These are phyloP conservation scores for Leucoagaricus sp. DNA, from an alignment of 1,284 basidiomycete species.

Conservation along the genomic window DNA sequence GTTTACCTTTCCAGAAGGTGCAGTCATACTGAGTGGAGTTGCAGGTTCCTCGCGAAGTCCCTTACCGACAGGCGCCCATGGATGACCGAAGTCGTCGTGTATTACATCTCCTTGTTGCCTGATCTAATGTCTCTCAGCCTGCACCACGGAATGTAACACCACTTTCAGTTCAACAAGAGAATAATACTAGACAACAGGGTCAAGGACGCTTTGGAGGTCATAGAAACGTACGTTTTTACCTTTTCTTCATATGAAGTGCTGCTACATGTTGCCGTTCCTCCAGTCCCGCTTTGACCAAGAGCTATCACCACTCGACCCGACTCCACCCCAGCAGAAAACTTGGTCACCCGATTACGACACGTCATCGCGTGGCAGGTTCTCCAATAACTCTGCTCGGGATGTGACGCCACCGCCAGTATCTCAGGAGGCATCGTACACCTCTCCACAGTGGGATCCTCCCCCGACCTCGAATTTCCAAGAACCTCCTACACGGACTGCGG, in stretches of 20 bases:
- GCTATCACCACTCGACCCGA: background rate
- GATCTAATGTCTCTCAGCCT: background rate
- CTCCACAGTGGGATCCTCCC: slow-evolving; percentile 22
- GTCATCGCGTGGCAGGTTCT: slow-evolving; percentile 2
- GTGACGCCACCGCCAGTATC: slow-evolving; percentile 23
- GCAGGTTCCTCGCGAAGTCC: background rate
- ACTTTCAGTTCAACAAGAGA: background rate
- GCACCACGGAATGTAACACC: background rate
- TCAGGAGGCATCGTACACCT: slow-evolving; percentile 24
- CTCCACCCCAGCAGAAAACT: background rate
- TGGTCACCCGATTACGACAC: slow-evolving; percentile 5
- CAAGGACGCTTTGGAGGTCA: background rate
- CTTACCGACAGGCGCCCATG: background rate
- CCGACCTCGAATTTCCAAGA: slow-evolving; percentile 7
- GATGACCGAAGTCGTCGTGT: too few species aligned
- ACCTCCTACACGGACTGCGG: background rate
- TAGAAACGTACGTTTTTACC: slow-evolving; percentile 4
- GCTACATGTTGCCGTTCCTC: background rate
- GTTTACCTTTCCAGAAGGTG: background rate
- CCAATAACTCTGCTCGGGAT: slow-evolving; percentile 17
- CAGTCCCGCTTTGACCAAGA: slow-evolving; percentile 8
- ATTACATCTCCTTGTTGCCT: too few species aligned
- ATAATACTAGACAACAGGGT: background rate
- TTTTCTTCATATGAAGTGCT: background rate
- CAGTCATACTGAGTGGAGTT: background rate